Evolutionary conservation across 2,329 filamentous ascomycete genomes (phyloP).

Genomic region (Raffaelea albimanens): DNA sequence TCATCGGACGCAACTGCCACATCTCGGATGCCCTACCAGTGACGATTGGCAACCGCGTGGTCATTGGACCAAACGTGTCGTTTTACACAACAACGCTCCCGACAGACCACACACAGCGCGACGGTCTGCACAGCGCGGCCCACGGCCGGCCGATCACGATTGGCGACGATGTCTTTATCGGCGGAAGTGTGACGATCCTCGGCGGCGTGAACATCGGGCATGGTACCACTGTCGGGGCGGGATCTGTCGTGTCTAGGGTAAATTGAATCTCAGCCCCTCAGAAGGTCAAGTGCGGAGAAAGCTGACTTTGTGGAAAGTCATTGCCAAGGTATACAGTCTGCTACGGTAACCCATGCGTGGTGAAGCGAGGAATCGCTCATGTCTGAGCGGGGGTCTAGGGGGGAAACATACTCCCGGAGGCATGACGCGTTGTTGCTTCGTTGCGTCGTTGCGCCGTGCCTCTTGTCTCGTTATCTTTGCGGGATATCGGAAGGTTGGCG

Average conservation of each 20-base stretch:
- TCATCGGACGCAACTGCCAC: slow-evolving; percentile 73
- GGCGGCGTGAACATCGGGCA: slow-evolving; percentile 73
- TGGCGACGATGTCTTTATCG: slow-evolving; percentile 78
- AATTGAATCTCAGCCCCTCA: background rate
- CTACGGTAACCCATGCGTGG: slow-evolving; percentile 15
- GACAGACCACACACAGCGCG: slow-evolving; percentile 62
- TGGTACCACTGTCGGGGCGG: slow-evolving; percentile 72
- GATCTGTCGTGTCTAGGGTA: slow-evolving; percentile 74
- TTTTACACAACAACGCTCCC: slow-evolving; percentile 69
- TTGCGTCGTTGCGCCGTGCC: background rate
- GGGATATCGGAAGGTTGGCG: no score
- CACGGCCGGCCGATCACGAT: slow-evolving; percentile 65
- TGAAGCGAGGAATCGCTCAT: slow-evolving; percentile 11
- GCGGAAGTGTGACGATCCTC: slow-evolving; percentile 66
- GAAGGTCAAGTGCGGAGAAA: background rate
- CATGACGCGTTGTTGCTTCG: background rate
- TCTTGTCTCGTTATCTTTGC: background rate
- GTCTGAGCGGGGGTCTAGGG: background rate
- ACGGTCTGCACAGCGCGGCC: slow-evolving; percentile 64
- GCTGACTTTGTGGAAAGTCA: slow-evolving; percentile 7
- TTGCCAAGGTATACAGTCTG: slow-evolving; percentile 15
- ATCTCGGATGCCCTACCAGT: slow-evolving; percentile 82
- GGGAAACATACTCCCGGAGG: background rate
- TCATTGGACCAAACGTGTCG: slow-evolving; percentile 76
- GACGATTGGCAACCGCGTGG: slow-evolving; percentile 66